Conservation (phyloP, 106 monocot genomes). For the Acorus gramineus region DNA sequence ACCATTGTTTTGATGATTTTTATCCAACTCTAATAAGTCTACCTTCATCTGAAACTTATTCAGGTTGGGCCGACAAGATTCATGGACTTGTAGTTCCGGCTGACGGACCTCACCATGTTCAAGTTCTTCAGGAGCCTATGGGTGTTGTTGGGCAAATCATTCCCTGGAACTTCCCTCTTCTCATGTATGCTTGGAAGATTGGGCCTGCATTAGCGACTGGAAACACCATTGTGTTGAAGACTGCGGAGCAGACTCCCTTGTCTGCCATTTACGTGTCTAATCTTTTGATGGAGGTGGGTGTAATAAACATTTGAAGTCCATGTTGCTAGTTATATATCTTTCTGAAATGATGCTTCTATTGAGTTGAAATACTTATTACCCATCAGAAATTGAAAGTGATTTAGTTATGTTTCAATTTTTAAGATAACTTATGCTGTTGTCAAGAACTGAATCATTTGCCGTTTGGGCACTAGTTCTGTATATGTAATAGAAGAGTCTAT, state of each 20-base stretch:
- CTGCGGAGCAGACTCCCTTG: conserved; percentile 90
- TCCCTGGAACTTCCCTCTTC: conserved; percentile 93
- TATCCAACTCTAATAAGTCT: neutral
- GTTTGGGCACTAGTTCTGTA: too few species aligned
- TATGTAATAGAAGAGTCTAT: too few species aligned
- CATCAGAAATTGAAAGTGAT: too few species aligned
- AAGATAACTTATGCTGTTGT: too few species aligned
- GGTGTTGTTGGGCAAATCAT: conserved; percentile 88
- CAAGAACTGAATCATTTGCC: too few species aligned
- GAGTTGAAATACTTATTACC: too few species aligned
- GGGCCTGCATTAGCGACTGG: conserved; percentile 91
- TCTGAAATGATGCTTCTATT: too few species aligned
- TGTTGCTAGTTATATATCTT: too few species aligned
- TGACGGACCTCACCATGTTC: conserved; percentile 83
- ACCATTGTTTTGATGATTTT: neutral
- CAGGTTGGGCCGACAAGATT: conserved; percentile 97
- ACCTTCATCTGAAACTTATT: neutral
- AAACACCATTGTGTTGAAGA: conserved; percentile 78
- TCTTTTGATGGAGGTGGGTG: conserved; percentile 64
- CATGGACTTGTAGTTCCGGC: conserved; percentile 85
- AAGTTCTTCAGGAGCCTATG: conserved; percentile 80
- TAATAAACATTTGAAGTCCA: neutral
- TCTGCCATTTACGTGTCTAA: conserved; percentile 60
- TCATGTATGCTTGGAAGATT: conserved; percentile 90
- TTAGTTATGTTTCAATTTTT: too few species aligned